A percentile compares a stretch with the other conserved stretches of the same genome.
Conservation (phyloP, 1,284 basidiomycete species). For the Heliocybe sulcata region DNA sequence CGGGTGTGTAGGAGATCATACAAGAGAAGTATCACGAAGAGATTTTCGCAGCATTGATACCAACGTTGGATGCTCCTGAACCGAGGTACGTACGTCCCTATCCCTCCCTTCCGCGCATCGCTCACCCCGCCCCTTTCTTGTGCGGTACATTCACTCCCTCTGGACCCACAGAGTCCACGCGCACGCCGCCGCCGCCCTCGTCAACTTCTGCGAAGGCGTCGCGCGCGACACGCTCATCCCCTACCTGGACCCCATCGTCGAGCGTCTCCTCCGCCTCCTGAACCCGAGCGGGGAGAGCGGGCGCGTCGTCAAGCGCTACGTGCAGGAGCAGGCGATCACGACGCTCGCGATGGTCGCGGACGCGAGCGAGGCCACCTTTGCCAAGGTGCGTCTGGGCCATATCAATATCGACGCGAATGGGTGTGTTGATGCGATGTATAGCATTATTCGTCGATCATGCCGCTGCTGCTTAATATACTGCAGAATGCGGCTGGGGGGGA, state of each 20-base stretch:
- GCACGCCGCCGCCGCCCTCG: conserved; percentile 80
- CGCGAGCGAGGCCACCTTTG: conserved; percentile 67
- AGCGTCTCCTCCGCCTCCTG: conserved; percentile 59
- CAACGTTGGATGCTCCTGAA: conserved; percentile 69
- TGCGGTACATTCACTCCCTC: no score
- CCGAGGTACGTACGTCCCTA: conserved; percentile 40
- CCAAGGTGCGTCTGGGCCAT: conserved; percentile 34
- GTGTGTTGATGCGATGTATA: conserved; percentile 18
- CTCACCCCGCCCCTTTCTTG: background rate
- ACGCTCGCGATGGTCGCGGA: conserved; percentile 82
- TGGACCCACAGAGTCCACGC: conserved; percentile 64
- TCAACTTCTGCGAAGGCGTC: conserved; percentile 84
- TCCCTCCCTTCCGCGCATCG: background rate
- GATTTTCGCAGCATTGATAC: conserved; percentile 64
- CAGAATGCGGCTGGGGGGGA: conserved; percentile 59
- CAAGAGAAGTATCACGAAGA: conserved; percentile 63
- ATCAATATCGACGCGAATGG: background rate
- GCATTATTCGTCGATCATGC: conserved; percentile 75
- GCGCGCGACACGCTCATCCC: conserved; percentile 64
- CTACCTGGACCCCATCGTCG: conserved; percentile 73
- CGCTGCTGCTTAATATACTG: conserved; percentile 63
- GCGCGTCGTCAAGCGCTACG: conserved; percentile 43
- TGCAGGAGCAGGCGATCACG: conserved; percentile 81
- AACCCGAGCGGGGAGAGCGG: conserved; percentile 34
- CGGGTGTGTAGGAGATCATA: conserved; percentile 57